Evolutionary conservation across 1,284 basidiomycete genomes (phyloP).

Genomic region (Malassezia nana): DNA sequence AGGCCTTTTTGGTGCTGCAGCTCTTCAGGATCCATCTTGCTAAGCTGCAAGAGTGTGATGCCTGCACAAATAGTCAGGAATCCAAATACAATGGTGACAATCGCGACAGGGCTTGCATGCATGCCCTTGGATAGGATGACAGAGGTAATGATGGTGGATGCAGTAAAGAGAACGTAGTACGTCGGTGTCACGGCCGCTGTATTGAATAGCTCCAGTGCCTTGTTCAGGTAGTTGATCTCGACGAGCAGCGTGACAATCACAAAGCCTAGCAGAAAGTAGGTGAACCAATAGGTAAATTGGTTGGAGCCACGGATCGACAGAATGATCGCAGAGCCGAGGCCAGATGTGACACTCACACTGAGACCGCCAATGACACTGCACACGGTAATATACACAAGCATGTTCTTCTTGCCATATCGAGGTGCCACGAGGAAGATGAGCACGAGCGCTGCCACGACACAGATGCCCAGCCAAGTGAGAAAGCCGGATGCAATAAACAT

Average conservation of each 20-base stretch:
- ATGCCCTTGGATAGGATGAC: constrained; percentile 80
- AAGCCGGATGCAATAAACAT: constrained; percentile 81
- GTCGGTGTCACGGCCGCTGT: constrained; percentile 69
- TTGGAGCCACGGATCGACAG: constrained; percentile 73
- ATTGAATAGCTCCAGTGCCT: constrained; percentile 90
- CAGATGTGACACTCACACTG: constrained; percentile 88
- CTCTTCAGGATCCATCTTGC: constrained; percentile 56
- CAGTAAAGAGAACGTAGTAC: constrained; percentile 75
- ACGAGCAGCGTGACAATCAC: constrained; percentile 71
- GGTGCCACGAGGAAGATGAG: constrained; percentile 64
- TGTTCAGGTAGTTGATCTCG: constrained; percentile 92
- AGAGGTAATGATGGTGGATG: constrained; percentile 57
- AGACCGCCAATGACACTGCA: constrained; percentile 95
- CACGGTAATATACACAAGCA: constrained; percentile 69
- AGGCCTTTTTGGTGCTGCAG: constrained; percentile 35
- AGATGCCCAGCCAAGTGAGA: constrained; percentile 60
- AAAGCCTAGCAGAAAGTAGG: constrained; percentile 61
- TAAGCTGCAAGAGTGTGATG: constrained; percentile 90
- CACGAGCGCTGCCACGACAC: constrained; percentile 30
- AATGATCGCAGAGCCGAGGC: constrained; percentile 81
- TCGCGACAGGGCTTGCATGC: constrained; percentile 56
- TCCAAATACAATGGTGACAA: constrained; percentile 72
- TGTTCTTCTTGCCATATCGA: constrained; percentile 78
- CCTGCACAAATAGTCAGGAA: constrained; percentile 75
- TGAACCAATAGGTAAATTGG: constrained; percentile 59